Evolutionary conservation across 1,284 basidiomycete genomes (phyloP), one percentile per base, ranked within the genome.

Genomic region (Mycena sp.): DNA sequence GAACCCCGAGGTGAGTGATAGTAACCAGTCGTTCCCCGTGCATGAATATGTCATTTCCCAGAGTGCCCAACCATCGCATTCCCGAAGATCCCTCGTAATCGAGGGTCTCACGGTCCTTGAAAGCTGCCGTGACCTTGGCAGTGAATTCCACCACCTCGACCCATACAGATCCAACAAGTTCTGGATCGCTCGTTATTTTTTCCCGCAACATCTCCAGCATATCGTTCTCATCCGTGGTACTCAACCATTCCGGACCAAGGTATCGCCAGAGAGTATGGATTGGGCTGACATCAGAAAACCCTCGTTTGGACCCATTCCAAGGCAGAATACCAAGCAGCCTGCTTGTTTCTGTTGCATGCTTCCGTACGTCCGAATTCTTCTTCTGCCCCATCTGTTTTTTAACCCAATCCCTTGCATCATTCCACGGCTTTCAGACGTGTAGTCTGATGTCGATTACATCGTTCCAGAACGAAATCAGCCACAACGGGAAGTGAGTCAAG

Each of bases 1-100:
- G 37, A 9, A n/a, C 32, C 2, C 53, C 59, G 32, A 53, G 58
- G 43, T 68, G 61, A 2, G 43, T 64, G n/a, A 61, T 37, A 6
- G 57, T 41, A 32, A 64, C 16, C 6, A 56, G 30, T 6, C 29
- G 35, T 38, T 44, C 32, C 5, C 43, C 45, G 28, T n/a, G 37
- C 9, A 29, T 23, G 44, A 53, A 60, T 1, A 63, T 14, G 23
- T 56, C 61, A 4, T 49, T 19, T 3, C 61, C 61, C 25, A 63
- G 9, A 10, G 4, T 21, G 1, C 16, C 17, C 19, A 57, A 23
- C 61, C 54, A 63, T 14, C 38, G 37, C 30, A 14, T 52, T 4
- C 4, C 25, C 7, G 14, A 3, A 1, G 21, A 26, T 9, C 11
- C 12, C 5, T 17, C 17, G 23, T 60, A 60, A 40, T 52, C 43